These are phyloP conservation scores for Lobosporangium transversale DNA, from an alignment of 192 early-diverging fungal species.

Conservation along the genomic window DNA sequence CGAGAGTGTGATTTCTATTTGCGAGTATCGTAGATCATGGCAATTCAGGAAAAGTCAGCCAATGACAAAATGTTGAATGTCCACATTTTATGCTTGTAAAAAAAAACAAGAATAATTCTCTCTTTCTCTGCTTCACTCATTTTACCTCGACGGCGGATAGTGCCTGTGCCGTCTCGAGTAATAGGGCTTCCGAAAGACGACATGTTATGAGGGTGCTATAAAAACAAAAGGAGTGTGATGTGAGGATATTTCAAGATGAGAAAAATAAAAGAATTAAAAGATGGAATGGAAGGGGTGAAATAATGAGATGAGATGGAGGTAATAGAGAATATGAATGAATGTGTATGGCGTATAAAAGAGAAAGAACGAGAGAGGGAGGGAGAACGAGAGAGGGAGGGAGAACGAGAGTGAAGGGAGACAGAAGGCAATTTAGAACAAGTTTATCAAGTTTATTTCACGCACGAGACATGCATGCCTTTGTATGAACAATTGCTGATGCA, in stretches of 20 bases:
- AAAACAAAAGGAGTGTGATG: neutral
- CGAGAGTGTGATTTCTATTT: conserved; percentile 59
- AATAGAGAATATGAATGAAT: no score
- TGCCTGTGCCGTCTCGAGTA: conserved; percentile 36
- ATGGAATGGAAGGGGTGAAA: neutral
- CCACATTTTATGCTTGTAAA: no score
- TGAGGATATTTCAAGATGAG: neutral
- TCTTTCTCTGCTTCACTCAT: no score
- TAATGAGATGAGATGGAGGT: no score
- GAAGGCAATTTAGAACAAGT: neutral
- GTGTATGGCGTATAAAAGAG: neutral
- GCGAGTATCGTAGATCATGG: no score
- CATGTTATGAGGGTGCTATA: conserved; percentile 1
- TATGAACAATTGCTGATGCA: no score
- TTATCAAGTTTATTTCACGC: neutral
- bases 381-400: neutral
- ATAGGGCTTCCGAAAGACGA: conserved; percentile 48
- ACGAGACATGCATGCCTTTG: no score
- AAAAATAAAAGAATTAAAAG: neutral
- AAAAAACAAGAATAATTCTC: no score
- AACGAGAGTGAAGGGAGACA: neutral
- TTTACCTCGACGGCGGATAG: conserved; percentile 47
- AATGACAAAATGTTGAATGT: no score
- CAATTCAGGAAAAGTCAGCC: no score
- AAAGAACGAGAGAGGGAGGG: neutral